Conservation (phyloP, 768 basidiomycete genomes). For the Mycena metata region DNA sequence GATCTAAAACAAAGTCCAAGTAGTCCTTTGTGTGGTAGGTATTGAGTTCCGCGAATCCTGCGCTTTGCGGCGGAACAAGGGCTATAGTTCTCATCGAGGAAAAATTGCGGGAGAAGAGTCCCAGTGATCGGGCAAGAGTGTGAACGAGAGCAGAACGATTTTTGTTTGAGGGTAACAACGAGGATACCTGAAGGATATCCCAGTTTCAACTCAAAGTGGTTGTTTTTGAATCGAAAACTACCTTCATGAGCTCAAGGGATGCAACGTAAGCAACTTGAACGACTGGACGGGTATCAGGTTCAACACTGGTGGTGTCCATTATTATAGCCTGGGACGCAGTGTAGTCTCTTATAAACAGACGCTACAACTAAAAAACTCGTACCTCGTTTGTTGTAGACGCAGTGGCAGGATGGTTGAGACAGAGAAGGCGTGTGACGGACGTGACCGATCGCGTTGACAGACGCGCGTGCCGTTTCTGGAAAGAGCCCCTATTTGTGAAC, state of each 20-base stretch:
- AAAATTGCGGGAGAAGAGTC: constrained; percentile 56
- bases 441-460: too few species aligned
- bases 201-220: not conserved
- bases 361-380: too few species aligned
- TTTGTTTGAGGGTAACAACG: constrained; percentile 77
- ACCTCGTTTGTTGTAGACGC: too few species aligned
- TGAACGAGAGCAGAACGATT: constrained; percentile 78
- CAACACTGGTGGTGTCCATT: constrained; percentile 12
- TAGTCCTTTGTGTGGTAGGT: constrained; percentile 82
- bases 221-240: not conserved
- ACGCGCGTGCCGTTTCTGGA: too few species aligned
- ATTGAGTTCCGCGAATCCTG: constrained; percentile 68
- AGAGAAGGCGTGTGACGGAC: too few species aligned
- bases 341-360: too few species aligned
- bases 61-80: constrained; percentile 67
- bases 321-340: not conserved
- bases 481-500: too few species aligned
- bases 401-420: too few species aligned
- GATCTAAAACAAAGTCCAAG: constrained; percentile 68
- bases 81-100: constrained; percentile 49
- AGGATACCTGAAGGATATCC: constrained; percentile 52
- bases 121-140: constrained; percentile 67
- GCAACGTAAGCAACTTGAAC: constrained; percentile 33
- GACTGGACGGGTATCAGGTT: constrained; percentile 14
- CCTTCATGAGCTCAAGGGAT: constrained; percentile 34